Percentiles rank a stretch among this genome's conserved stretches.
Evolutionary conservation across 805 yeast species (phyloP).

Genomic region (Yamadazyma sp.): DNA sequence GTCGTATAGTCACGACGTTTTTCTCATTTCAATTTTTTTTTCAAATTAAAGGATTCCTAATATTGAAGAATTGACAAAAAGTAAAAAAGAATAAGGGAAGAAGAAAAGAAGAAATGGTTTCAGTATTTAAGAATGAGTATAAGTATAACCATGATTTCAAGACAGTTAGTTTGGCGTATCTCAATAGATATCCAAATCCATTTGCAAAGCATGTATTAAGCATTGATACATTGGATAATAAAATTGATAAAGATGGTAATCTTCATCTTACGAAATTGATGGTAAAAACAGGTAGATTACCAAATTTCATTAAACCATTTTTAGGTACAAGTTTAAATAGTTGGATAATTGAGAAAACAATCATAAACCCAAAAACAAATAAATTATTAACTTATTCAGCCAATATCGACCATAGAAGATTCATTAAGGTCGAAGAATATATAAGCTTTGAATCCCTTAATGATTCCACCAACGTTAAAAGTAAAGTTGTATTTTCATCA

Average conservation of each 20-base stretch:
- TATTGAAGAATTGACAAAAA: too few species aligned
- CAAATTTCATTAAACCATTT: constrained; percentile 73
- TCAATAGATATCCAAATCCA: constrained; percentile 65
- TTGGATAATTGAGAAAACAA: constrained; percentile 78
- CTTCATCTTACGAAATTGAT: constrained; percentile 72
- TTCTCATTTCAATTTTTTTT: too few species aligned
- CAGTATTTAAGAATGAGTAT: constrained; percentile 29
- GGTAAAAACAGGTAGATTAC: constrained; percentile 76
- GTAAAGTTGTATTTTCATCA: constrained; percentile 67
- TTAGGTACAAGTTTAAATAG: constrained; percentile 66
- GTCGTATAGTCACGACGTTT: too few species aligned
- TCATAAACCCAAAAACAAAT: constrained; percentile 59
- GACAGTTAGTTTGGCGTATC: constrained; percentile 73
- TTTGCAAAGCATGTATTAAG: constrained; percentile 82
- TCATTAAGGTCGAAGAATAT: constrained; percentile 76
- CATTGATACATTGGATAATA: constrained; percentile 67
- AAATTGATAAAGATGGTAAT: constrained; percentile 59
- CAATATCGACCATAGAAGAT: constrained; percentile 78
- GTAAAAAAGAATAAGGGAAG: neutral
- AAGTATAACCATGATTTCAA: constrained; percentile 50
- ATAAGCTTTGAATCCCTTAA: constrained; percentile 49
- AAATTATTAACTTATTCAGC: constrained; percentile 68
- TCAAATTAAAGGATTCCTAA: too few species aligned
- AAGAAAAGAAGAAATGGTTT: constrained; percentile 28
- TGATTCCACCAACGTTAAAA: constrained; percentile 45